These are phyloP conservation scores for Umbelopsis sp. DNA, from an alignment of 192 early-diverging fungal species.

Conservation along the genomic window DNA sequence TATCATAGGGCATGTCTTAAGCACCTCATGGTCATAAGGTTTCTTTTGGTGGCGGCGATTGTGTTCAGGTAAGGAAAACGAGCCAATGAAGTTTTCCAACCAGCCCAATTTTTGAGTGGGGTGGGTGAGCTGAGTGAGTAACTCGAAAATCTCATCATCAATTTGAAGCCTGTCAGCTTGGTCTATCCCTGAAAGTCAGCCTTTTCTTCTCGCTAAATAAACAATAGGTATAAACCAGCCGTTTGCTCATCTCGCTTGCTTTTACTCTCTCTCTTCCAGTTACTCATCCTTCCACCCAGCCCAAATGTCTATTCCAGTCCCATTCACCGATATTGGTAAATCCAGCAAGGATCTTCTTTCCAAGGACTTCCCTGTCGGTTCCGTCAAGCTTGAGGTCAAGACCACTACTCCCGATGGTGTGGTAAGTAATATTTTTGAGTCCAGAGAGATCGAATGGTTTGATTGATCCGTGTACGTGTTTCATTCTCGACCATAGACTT, in stretches of 20 bases:
- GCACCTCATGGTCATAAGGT: too few relatives aligned
- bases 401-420: slow-evolving; percentile 95
- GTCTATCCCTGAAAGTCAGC: neutral
- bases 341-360: slow-evolving; percentile 90
- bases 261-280: neutral
- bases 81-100: neutral
- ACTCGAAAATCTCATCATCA: neutral
- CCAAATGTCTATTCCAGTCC: slow-evolving; percentile 64
- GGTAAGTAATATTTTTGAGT: slow-evolving; percentile 55
- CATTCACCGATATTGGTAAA: slow-evolving; percentile 95
- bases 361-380: slow-evolving; percentile 96
- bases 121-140: neutral
- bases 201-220: too few relatives aligned
- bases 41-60: neutral
- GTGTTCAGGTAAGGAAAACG: neutral
- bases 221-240: neutral
- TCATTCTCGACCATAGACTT: slow-evolving; percentile 62
- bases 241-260: slow-evolving; percentile 1
- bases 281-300: neutral
- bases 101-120: slow-evolving; percentile 20
- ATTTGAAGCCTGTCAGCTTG: neutral
- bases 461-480: neutral
- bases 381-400: slow-evolving; percentile 97
- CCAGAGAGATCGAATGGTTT: neutral
- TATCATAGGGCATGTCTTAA: too few relatives aligned